phyloP scores from a whole-genome alignment of 2,329 filamentous ascomycete genomes.

The Aspergillus ochraceoroseus region DNA sequence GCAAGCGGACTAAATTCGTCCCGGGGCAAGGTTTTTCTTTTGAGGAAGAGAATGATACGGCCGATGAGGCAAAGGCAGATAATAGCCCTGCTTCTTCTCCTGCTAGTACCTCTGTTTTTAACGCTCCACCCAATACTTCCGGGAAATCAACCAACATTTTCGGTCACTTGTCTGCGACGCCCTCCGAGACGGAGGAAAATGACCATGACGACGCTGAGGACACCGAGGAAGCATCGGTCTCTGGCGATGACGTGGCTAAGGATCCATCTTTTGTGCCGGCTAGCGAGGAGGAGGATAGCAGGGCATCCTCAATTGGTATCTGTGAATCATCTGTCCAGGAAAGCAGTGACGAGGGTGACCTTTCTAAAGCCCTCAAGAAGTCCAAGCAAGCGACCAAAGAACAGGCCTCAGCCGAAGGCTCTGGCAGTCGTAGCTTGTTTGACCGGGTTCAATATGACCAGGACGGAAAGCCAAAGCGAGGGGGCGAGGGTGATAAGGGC shows the following conservation, averaged over 20 bases:
- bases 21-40: constrained; percentile 34
- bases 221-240: constrained; percentile 24
- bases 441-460: constrained; percentile 31
- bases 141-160: constrained; percentile 36
- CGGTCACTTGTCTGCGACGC: constrained; percentile 33
- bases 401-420: constrained; percentile 14
- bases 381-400: constrained; percentile 19
- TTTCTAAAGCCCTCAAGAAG: constrained; percentile 21
- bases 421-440: constrained; percentile 35
- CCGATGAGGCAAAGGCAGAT: constrained; percentile 22
- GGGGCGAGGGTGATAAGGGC: constrained; percentile 17
- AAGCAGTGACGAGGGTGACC: constrained; percentile 26
- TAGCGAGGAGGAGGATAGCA: constrained; percentile 14
- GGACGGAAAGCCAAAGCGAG: constrained; percentile 26
- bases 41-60: constrained; percentile 23
- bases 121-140: constrained; percentile 26
- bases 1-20: constrained; percentile 31
- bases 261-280: constrained; percentile 17
- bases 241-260: constrained; percentile 21
- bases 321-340: constrained; percentile 18
- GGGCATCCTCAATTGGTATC: constrained; percentile 10
- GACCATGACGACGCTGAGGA: constrained; percentile 28
- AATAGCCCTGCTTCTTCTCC: constrained; percentile 13
- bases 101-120: constrained; percentile 27
- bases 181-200: constrained; percentile 24